Conservation (phyloP, 352 stramenopile genomes). For the Globisporangium emineosum region DNA sequence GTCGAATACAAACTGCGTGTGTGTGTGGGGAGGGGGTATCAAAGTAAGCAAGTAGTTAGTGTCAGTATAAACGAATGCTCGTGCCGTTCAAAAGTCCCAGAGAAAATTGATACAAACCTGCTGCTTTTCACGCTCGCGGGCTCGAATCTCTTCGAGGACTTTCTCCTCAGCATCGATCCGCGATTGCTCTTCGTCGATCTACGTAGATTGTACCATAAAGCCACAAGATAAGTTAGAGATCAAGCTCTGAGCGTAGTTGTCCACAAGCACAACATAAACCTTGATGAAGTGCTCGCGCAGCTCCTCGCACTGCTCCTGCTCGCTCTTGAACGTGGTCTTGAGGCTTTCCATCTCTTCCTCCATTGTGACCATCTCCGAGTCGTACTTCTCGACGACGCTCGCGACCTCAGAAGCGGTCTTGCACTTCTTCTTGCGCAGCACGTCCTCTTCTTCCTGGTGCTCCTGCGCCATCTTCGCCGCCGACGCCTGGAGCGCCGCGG, state of each 20-base stretch:
- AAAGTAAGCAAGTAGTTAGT: neutral
- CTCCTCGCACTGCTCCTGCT: constrained; percentile 58
- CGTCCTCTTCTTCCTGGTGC: constrained; percentile 79
- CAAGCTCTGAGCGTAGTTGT: no score
- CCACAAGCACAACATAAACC: no score
- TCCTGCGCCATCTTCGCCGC: constrained; percentile 72
- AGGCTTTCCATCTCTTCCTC: constrained; percentile 50
- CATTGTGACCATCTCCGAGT: constrained; percentile 67
- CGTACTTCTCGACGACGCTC: constrained; percentile 72
- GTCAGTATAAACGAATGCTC: no score
- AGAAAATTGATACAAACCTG: no score
- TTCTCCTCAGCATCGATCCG: constrained; percentile 81
- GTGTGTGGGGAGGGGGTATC: neutral
- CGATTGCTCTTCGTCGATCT: constrained; percentile 84
- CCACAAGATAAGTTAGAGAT: no score
- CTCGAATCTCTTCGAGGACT: constrained; percentile 66
- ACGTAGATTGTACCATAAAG: no score
- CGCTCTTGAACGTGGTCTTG: constrained; percentile 36
- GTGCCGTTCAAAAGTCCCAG: no score
- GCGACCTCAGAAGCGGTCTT: constrained; percentile 76
- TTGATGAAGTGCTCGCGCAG: constrained; percentile 85
- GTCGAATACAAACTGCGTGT: constrained; percentile 68
- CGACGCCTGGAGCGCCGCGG: constrained; percentile 46
- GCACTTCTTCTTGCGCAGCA: constrained; percentile 78
- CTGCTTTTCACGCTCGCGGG: constrained; percentile 69